Evolutionary conservation across 306 rosid genomes (phyloP).

Genomic region (Arachis stenosperma): DNA sequence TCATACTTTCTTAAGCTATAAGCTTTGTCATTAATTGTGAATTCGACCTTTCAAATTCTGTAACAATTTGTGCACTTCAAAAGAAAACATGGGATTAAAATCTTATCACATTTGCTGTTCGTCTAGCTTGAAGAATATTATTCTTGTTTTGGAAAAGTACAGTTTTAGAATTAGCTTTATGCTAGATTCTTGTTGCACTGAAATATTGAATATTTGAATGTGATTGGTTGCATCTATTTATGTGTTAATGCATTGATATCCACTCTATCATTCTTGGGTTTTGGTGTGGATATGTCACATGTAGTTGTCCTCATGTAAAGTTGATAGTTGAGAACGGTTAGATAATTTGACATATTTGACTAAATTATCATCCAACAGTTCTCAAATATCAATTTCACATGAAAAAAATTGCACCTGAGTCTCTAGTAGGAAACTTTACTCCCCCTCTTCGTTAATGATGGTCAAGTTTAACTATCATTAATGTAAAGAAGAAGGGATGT

Average conservation of each 20-base stretch:
- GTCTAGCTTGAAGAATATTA: neutral
- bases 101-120: conserved; percentile 16
- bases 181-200: neutral
- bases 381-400: too few relatives aligned
- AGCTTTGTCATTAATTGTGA: neutral
- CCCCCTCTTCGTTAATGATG: too few relatives aligned
- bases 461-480: too few relatives aligned
- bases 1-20: neutral
- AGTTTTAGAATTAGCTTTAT: conserved; percentile 12
- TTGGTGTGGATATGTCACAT: too few relatives aligned
- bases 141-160: conserved; percentile 7
- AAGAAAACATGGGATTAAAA: neutral
- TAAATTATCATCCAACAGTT: too few relatives aligned
- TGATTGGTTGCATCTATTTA: conserved; percentile 18
- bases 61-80: conserved; percentile 10
- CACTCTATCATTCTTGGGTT: too few relatives aligned
- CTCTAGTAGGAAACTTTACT: too few relatives aligned
- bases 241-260: neutral
- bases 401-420: too few relatives aligned
- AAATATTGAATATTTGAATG: neutral
- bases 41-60: conserved; percentile 12
- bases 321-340: too few relatives aligned
- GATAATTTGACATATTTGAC: too few relatives aligned
- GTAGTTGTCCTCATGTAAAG: too few relatives aligned
- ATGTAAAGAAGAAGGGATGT: too few relatives aligned